These are phyloP conservation scores for Arxiozyma telluris DNA, from an alignment of 1,139 yeast genomes.

Conservation along the genomic window DNA sequence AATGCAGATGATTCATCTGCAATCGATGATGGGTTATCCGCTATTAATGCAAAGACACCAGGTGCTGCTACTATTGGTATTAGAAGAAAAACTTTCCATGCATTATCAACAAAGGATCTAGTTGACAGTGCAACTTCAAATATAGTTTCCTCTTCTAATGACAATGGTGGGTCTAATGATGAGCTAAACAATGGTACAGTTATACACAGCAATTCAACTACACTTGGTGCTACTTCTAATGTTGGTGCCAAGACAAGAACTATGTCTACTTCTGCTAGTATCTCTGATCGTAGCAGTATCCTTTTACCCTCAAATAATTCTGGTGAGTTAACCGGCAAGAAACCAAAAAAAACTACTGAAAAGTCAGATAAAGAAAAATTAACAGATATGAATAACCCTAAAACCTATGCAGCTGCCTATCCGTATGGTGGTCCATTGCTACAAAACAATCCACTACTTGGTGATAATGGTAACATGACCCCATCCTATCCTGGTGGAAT, in stretches of 20 bases:
- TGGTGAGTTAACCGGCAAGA: background rate
- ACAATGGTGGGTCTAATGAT: slow-evolving; percentile 5
- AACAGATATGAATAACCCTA: slow-evolving; percentile 4
- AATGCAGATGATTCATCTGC: slow-evolving; percentile 11
- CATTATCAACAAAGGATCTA: slow-evolving; percentile 32
- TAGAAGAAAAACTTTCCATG: slow-evolving; percentile 37
- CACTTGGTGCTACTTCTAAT: slow-evolving; percentile 9
- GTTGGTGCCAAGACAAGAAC: slow-evolving; percentile 21
- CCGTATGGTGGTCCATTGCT: slow-evolving; percentile 31
- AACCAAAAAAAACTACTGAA: slow-evolving; percentile 2
- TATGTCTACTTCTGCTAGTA: slow-evolving; percentile 25
- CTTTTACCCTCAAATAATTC: slow-evolving; percentile 9
- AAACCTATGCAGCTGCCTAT: slow-evolving; percentile 27
- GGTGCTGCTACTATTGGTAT: slow-evolving; percentile 15
- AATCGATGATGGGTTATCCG: slow-evolving; percentile 8
- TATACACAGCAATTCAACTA: background rate
- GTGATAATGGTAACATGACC: slow-evolving; percentile 20
- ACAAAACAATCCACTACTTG: slow-evolving; percentile 25
- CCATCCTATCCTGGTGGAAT: slow-evolving; percentile 19
- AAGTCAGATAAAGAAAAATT: background rate
- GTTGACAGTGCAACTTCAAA: slow-evolving; percentile 12
- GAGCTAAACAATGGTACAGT: background rate
- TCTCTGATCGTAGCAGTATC: slow-evolving; percentile 11
- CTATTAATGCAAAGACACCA: slow-evolving; percentile 8
- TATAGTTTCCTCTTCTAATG: background rate